Evolutionary conservation across 1,284 basidiomycete genomes (phyloP).

Genomic region (Malassezia dermatis): DNA sequence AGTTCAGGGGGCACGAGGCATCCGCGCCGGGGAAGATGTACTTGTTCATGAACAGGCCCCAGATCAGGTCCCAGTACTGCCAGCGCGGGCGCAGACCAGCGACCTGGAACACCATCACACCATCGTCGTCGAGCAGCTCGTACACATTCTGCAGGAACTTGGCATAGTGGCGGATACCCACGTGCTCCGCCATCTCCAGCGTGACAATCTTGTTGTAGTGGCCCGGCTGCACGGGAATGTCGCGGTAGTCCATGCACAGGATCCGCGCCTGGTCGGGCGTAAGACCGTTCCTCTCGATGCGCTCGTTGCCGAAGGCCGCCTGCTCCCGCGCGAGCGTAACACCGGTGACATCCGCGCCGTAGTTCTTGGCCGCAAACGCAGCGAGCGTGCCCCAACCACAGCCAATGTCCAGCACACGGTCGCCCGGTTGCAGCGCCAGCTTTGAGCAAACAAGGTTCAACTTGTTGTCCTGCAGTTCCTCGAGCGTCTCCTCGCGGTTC

Average conservation of each 20-base stretch:
- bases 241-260: constrained; percentile 86
- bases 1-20: constrained; percentile 68
- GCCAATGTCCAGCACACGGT: constrained; percentile 80
- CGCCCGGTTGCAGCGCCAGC: constrained; percentile 70
- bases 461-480: constrained; percentile 98
- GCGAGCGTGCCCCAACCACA: constrained; percentile 97
- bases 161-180: constrained; percentile 84
- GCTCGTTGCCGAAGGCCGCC: constrained; percentile 78
- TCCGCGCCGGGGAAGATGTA: constrained; percentile 90
- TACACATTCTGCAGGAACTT: constrained; percentile 84
- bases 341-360: constrained; percentile 83
- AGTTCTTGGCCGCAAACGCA: constrained; percentile 94
- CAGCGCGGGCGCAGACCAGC: constrained; percentile 83
- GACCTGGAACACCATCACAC: constrained; percentile 88
- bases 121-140: constrained; percentile 85
- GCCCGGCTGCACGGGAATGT: constrained; percentile 69
- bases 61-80: constrained; percentile 97
- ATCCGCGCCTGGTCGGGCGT: constrained; percentile 69
- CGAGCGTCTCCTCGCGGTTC: constrained; percentile 69
- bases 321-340: constrained; percentile 86
- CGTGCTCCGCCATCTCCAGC: constrained; percentile 92
- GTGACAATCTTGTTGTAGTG: constrained; percentile 87
- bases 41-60: constrained; percentile 55
- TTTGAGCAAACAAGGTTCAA: constrained; percentile 88
- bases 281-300: constrained; percentile 72